phyloP scores from a whole-genome alignment of 495 filamentous ascomycete species.

The Penicillium nucicola region DNA sequence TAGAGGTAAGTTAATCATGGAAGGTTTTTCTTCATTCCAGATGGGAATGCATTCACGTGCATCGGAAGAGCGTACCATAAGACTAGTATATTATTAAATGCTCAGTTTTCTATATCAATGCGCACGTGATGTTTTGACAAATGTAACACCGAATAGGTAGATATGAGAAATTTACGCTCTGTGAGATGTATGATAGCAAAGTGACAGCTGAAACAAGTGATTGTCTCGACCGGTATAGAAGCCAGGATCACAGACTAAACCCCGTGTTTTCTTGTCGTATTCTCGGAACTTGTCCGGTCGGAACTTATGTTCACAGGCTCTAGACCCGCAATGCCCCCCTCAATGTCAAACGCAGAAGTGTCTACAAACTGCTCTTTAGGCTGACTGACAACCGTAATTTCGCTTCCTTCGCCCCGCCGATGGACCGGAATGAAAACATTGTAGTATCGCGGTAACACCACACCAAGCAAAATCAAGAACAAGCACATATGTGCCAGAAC shows the following conservation, averaged over 20 bases:
- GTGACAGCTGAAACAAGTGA: too few relatives aligned
- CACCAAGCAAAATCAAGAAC: conserved; percentile 24
- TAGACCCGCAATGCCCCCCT: neutral
- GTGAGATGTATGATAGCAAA: too few relatives aligned
- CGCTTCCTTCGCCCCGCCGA: conserved; percentile 24
- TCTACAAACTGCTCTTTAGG: neutral
- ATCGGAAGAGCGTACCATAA: too few relatives aligned
- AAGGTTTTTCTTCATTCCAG: too few relatives aligned
- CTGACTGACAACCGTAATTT: neutral
- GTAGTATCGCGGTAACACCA: conserved; percentile 34
- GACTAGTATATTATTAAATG: too few relatives aligned
- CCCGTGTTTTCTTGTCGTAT: neutral
- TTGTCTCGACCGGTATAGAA: too few relatives aligned
- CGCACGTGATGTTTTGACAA: too few relatives aligned
- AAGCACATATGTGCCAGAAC: conserved; percentile 29
- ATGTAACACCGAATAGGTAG: too few relatives aligned
- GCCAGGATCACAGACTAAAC: neutral
- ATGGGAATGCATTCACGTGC: too few relatives aligned
- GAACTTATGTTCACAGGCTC: neutral
- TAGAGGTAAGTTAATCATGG: too few relatives aligned
- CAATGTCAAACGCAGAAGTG: neutral
- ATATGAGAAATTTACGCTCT: too few relatives aligned
- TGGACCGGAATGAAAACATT: conserved; percentile 31
- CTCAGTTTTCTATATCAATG: too few relatives aligned
- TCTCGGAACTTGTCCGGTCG: neutral